Conservation (phyloP, 345 rosid genomes). For the Brassica rapa region DNA sequence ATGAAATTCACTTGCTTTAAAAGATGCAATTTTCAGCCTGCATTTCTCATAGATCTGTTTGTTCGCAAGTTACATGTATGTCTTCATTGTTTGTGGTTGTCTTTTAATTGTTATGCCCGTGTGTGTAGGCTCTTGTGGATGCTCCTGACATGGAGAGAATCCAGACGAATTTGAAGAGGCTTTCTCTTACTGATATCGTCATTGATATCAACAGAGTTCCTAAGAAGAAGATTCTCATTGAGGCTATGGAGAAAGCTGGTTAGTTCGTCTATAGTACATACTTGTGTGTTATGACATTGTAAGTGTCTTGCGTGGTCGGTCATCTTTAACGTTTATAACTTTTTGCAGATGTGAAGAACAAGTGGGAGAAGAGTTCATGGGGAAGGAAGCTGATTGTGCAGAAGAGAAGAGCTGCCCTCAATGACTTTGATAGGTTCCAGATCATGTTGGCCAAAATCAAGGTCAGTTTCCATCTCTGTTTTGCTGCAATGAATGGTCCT, state of each 20-base stretch:
- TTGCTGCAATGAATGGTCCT: background rate
- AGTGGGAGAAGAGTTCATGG: constrained; percentile 76
- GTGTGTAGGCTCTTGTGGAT: constrained; percentile 73
- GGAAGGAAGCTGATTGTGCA: constrained; percentile 67
- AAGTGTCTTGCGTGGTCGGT: background rate
- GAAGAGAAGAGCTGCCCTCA: constrained; percentile 61
- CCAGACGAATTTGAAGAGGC: constrained; percentile 88
- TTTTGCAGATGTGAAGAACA: constrained; percentile 62
- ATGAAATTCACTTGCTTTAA: background rate
- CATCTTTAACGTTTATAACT: background rate
- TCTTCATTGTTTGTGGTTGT: background rate
- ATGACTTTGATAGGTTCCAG: constrained; percentile 76
- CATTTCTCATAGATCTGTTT: background rate
- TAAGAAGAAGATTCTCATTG: constrained; percentile 65
- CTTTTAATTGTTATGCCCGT: background rate
- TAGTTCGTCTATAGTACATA: background rate
- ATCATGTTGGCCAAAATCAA: constrained; percentile 73
- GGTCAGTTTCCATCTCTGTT: constrained; percentile 33
- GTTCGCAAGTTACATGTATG: too few species aligned
- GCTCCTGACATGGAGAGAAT: constrained; percentile 85
- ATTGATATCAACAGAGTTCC: constrained; percentile 77
- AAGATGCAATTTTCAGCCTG: background rate
- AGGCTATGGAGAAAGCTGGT: constrained; percentile 94
- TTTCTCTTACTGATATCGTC: constrained; percentile 75
- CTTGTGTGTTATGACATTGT: too few species aligned